Evolutionary conservation across 2,329 filamentous ascomycete genomes (phyloP), one percentile per base, ranked within the genome.

Genomic region (Plenodomus tracheiphilus): DNA sequence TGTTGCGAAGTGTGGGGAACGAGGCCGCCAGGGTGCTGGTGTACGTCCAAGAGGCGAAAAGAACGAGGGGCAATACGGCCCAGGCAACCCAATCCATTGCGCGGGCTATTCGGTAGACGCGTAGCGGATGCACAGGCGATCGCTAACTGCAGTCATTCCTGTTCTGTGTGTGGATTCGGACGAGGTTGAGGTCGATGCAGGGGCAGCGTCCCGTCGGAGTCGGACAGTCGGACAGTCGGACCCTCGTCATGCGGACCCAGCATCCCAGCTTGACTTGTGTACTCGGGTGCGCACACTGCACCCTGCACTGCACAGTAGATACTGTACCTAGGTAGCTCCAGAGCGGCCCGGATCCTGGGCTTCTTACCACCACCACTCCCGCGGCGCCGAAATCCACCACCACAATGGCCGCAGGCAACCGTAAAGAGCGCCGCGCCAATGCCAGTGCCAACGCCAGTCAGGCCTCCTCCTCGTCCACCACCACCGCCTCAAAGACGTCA

Each of bases 1-100:
- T 95, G 77, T 90, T 87, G 61, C 79, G 80, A 55, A 97, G 77
- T 38, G 77, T 81, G 3, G 90, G 88, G 61, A 89, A 83, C 25
- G 80, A 71, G 18, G 54, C 55, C 54, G 66, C 74, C 51, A 79
- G 68, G 50, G 75, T 74, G 25, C 74, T 69, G 22, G 77, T 78
- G 59, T 77, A 77, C 49, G 79, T 63, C 76, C 77, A 80, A 46
- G 79, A 60, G 39, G 66, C 67, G 32, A 76, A 59, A 38, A 77
- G 44, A 21, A 77, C 61, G 32, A 76, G 49, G 41, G 77, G 76
- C 43, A 78, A 64, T 22, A 65, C 65, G 38, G 70, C 68, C 66
- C 64, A 72, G 19, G 65, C 54, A 22, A 74, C 47, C 70, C 71
- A 75, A 49, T 74, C 68, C 75, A 79, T 78, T 4, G 49, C 61